Conservation (phyloP, 129 eudicot genomes). For the Gnaphalium uliginosum region DNA sequence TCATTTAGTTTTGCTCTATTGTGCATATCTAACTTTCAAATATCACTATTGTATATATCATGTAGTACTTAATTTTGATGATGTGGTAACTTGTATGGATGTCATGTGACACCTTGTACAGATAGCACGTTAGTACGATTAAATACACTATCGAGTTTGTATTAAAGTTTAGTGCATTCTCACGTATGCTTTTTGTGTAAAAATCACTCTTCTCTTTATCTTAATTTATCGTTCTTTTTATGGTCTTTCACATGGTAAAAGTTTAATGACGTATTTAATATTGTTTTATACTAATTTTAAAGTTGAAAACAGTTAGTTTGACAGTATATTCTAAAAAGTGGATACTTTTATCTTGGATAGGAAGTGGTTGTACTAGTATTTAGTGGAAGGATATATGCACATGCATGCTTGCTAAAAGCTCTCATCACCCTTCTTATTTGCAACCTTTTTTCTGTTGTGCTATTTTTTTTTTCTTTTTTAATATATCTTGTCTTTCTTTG, state of each 20-base stretch:
- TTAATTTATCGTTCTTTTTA: neutral
- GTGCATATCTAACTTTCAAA: too few relatives aligned
- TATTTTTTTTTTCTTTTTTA: neutral
- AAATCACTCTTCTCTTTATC: neutral
- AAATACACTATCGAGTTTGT: too few relatives aligned
- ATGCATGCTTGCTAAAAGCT: constrained; percentile 25
- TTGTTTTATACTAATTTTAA: constrained; percentile 7
- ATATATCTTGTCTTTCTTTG: constrained; percentile 25
- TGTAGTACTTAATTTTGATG: too few relatives aligned
- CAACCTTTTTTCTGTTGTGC: constrained; percentile 14
- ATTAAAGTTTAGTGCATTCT: too few relatives aligned
- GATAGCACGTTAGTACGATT: too few relatives aligned
- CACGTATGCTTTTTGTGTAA: neutral
- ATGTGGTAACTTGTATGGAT: too few relatives aligned
- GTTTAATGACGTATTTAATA: neutral
- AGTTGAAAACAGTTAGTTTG: constrained; percentile 26
- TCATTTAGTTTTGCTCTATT: too few relatives aligned
- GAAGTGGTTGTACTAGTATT: constrained; percentile 8
- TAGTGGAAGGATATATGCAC: constrained; percentile 27
- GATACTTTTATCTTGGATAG: neutral
- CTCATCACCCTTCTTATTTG: constrained; percentile 22
- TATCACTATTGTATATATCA: too few relatives aligned
- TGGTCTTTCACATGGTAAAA: neutral
- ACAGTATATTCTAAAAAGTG: constrained; percentile 16
- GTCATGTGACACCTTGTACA: too few relatives aligned